Evolutionary conservation across 2,329 filamentous ascomycete genomes (phyloP), one percentile per base, ranked within the genome.

Genomic region (Emergomyces orientalis): DNA sequence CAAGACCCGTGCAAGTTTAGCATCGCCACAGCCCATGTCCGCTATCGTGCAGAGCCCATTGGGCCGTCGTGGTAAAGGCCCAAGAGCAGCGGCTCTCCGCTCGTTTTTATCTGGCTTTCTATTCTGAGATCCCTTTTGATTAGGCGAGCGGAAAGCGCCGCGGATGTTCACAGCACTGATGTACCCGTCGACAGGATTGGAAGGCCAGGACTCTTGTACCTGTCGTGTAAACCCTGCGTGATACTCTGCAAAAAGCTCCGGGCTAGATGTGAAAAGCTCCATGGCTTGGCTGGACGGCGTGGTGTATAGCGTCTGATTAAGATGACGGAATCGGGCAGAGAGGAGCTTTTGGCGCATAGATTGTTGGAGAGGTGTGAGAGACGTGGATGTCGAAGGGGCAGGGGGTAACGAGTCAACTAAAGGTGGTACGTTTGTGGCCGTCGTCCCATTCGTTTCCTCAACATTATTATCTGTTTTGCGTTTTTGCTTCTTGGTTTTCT

Each of bases 271-370:
- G 79, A 99, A 97, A 30, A 97, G 85, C 59, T 83, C 79, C 69
- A 94, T 86, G n/a, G 94, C 89, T 67, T 94, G 86, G 43, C 81
- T 80, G 0, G 94, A 99, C 0, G 92, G 90, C 8, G 88, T 90
- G 4, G 93, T 97, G 79, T 99, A 99, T 17, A 99, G 86, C 0
- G 91, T 93, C 79, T 99, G 89, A 76, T 99, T 99, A 65, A 99
- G 86, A 76, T 97, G 91, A 67, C 94, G 91, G 84, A 99, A 99
- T 63, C 94, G 91, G 1, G 94, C 92, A 11, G 92, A 95, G 66
- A 96, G 83, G 66, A 99, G 86, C 80, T 99, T 99, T 72, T 91
- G 88, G 65, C 90, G 88, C 94, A 99, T 99, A 3, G 90, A 87
- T 62, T 88, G 86, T 80, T 99, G 94, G 63, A 99, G 86, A 3